These are phyloP conservation scores for Chaetothyriales sp. DNA, from an alignment of 2,329 filamentous ascomycete species.

Conservation along the genomic window DNA sequence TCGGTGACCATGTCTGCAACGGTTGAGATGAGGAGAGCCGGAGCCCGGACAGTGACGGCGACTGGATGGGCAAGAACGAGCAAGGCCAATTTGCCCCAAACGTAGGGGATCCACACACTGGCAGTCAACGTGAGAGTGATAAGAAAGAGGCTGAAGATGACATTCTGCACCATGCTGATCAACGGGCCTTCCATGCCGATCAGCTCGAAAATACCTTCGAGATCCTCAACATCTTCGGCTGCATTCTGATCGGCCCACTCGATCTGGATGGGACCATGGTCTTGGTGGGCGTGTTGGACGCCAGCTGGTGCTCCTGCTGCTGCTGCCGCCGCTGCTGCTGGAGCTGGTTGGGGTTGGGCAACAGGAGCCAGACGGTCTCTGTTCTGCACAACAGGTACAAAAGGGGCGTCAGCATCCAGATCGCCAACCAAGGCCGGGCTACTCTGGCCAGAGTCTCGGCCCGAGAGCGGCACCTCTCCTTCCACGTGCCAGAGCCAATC, in stretches of 20 bases:
- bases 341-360: slow-evolving; percentile 2
- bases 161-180: slow-evolving; percentile 81
- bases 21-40: slow-evolving; percentile 58
- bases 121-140: slow-evolving; percentile 75
- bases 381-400: slow-evolving; percentile 41
- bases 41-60: slow-evolving; percentile 49
- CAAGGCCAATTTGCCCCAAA: slow-evolving; percentile 73
- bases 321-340: too few relatives aligned
- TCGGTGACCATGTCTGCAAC: slow-evolving; percentile 72
- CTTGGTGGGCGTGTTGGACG: slow-evolving; percentile 43
- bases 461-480: background rate
- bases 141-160: slow-evolving; percentile 81
- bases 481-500: slow-evolving; percentile 30
- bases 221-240: slow-evolving; percentile 68
- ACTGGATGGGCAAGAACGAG: slow-evolving; percentile 68
- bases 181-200: slow-evolving; percentile 93
- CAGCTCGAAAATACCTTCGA: slow-evolving; percentile 90
- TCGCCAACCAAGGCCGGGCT: slow-evolving; percentile 50
- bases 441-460: slow-evolving; percentile 20
- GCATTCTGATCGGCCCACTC: slow-evolving; percentile 49
- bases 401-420: slow-evolving; percentile 46
- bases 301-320: slow-evolving; percentile 1
- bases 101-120: slow-evolving; percentile 83
- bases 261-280: slow-evolving; percentile 40
- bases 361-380: slow-evolving; percentile 7